Base-by-base conservation (phyloP, 345 rosid species). In the Boechera retrofracta region DNA sequence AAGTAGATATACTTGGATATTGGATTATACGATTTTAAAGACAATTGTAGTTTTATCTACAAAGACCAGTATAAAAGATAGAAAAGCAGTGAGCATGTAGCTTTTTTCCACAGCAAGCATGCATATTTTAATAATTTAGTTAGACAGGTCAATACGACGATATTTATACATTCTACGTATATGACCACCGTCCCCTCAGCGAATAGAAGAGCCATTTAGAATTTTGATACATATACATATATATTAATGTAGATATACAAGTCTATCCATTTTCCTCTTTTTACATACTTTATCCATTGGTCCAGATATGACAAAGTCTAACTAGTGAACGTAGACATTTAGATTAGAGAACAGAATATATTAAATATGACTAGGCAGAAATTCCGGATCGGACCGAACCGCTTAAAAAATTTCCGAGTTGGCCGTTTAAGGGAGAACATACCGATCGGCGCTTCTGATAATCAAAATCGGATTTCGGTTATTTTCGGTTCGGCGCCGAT, bases 171-270 rank as follows among this genome's bases (percentile, higher is more conserved):
- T 28, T 51, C 53, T 52, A 69, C 26, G 15, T 28, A 38, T 28
- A 42, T 54, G 65, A 6, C 75, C 51, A n/a, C 63, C 52, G 76
- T 54, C 80, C 52, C 33, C 76, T 69, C 76, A 77, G 66, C 18
- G 59, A 55, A 45, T 35, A 36, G 60, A 70, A 77, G 76, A 77
- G 80, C 71, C 80, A 33, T 41, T 0, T 21, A 56, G 64, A 45
- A 5, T 53, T 24, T 32, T 65, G 5, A 42, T 39, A 26, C 49
- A 41, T 32, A 15, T 28, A 29, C 28, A 41, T 12, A 31, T 24
- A 45, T 12, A 3, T 10, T 6, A 28, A 15, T 47, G 41, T 56
- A 28, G 13, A 51, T 54, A 62, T 45, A 52, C 33, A 76, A 53
- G 36, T 57, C 21, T 71, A 71, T 77, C 72, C 77, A 56, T 36